These are phyloP conservation scores for Penicillium antarcticum DNA, from an alignment of 495 filamentous ascomycete genomes.

Conservation along the genomic window DNA sequence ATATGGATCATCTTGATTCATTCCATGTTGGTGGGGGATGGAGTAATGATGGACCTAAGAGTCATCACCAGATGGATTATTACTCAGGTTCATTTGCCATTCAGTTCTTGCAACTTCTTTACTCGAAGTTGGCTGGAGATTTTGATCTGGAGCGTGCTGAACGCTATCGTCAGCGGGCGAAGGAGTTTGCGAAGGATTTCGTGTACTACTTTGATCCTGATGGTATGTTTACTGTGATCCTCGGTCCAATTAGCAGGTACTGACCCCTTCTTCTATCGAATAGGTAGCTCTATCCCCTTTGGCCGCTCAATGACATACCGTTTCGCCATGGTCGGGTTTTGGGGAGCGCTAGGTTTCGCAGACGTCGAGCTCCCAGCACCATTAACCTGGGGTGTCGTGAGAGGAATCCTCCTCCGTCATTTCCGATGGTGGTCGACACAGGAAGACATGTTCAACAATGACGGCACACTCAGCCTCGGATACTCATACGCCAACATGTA, in stretches of 20 bases:
- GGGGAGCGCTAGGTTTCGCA: conserved; percentile 73
- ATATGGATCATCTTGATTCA: conserved; percentile 73
- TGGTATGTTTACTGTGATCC: conserved; percentile 29
- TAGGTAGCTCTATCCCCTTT: conserved; percentile 62
- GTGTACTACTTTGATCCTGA: conserved; percentile 71
- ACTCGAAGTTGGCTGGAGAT: conserved; percentile 67
- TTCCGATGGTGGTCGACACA: conserved; percentile 77
- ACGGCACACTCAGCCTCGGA: conserved; percentile 71
- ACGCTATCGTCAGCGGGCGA: conserved; percentile 65
- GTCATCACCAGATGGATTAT: conserved; percentile 78
- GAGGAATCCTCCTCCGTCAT: conserved; percentile 69
- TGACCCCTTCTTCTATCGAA: neutral
- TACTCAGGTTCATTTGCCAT: conserved; percentile 80
- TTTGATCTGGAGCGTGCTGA: conserved; percentile 65
- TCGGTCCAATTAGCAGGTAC: neutral
- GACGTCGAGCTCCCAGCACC: conserved; percentile 67
- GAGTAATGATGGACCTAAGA: conserved; percentile 76
- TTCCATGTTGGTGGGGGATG: conserved; percentile 78
- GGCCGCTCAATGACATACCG: conserved; percentile 74
- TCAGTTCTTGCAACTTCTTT: conserved; percentile 72
- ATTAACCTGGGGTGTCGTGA: conserved; percentile 73
- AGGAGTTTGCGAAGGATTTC: conserved; percentile 63
- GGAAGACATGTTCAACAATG: conserved; percentile 65
- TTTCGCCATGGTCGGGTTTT: conserved; percentile 80
- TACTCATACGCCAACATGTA: conserved; percentile 80